phyloP scores from a whole-genome alignment of 148 eudicot species.

The Amaranthus palmeri region DNA sequence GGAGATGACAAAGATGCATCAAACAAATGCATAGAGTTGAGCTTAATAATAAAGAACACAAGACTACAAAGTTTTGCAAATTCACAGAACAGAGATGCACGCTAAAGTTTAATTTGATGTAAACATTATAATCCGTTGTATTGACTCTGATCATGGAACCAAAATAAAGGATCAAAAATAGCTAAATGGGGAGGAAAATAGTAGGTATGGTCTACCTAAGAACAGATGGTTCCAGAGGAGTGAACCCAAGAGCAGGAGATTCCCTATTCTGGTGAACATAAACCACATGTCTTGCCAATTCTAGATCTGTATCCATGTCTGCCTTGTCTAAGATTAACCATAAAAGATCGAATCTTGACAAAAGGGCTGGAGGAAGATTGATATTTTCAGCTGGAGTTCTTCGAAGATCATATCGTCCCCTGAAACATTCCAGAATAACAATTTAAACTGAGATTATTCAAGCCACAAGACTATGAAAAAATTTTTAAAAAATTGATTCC shows the following conservation, averaged over 20 bases:
- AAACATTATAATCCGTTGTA: no score
- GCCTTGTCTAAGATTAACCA: conserved; percentile 97
- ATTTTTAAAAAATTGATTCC: not conserved
- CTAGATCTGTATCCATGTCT: conserved; percentile 98
- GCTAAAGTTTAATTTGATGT: no score
- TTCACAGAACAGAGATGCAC: not conserved
- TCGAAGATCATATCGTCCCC: conserved; percentile 98
- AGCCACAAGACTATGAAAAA: not conserved
- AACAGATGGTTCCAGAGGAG: conserved; percentile 85
- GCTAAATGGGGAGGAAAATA: not conserved
- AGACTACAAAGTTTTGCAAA: not conserved
- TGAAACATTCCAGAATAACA: conserved; percentile 29
- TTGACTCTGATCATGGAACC: no score
- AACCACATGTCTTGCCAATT: conserved; percentile 95
- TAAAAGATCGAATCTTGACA: conserved; percentile 95
- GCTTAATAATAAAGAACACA: not conserved
- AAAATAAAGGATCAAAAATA: not conserved
- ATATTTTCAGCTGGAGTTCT: conserved; percentile 99
- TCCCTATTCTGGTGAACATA: conserved; percentile 92
- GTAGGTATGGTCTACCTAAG: conserved; percentile 49
- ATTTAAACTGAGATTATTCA: not conserved
- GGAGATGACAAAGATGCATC: not conserved
- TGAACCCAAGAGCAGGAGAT: conserved; percentile 95
- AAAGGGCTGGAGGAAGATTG: conserved; percentile 97
- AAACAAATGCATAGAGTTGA: not conserved